These are phyloP conservation scores for Danielozyma ontarioensis DNA, from an alignment of 805 yeast genomes.

Conservation along the genomic window DNA sequence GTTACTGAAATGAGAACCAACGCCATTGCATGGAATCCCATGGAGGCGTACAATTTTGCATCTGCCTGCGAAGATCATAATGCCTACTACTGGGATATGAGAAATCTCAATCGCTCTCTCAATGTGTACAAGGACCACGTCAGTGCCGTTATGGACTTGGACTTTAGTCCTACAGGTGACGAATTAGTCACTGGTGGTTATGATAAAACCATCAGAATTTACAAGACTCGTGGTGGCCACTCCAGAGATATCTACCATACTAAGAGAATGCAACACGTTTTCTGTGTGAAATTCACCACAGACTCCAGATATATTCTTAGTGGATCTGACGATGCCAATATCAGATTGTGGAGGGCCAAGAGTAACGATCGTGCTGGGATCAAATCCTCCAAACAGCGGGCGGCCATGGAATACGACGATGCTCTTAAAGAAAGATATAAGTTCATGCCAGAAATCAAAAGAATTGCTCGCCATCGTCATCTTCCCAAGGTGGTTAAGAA, in stretches of 20 bases:
- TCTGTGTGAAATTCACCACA: slow-evolving; percentile 77
- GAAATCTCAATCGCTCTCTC: slow-evolving; percentile 75
- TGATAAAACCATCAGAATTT: slow-evolving; percentile 87
- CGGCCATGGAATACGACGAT: slow-evolving; percentile 83
- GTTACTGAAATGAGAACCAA: slow-evolving; percentile 80
- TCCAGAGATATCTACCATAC: slow-evolving; percentile 95
- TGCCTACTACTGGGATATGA: slow-evolving; percentile 92
- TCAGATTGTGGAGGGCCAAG: slow-evolving; percentile 86
- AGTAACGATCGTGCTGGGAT: slow-evolving; percentile 83
- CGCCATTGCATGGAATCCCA: slow-evolving; percentile 92
- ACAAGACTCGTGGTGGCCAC: slow-evolving; percentile 74
- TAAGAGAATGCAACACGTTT: slow-evolving; percentile 94
- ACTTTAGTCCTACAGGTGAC: slow-evolving; percentile 95
- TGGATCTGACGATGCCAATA: slow-evolving; percentile 96
- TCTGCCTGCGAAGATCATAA: slow-evolving; percentile 94
- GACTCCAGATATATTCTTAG: slow-evolving; percentile 82
- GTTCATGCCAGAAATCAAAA: slow-evolving; percentile 92
- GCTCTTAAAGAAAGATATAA: slow-evolving; percentile 89
- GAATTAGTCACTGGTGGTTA: slow-evolving; percentile 94
- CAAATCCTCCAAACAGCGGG: slow-evolving; percentile 72
- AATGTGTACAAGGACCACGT: slow-evolving; percentile 94
- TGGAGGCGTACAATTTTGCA: slow-evolving; percentile 93
- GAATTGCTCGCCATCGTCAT: slow-evolving; percentile 90
- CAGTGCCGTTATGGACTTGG: slow-evolving; percentile 90
- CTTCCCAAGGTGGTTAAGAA: slow-evolving; percentile 82